Evolutionary conservation across 805 yeast genomes (phyloP).

Genomic region (Candida oleophila): DNA sequence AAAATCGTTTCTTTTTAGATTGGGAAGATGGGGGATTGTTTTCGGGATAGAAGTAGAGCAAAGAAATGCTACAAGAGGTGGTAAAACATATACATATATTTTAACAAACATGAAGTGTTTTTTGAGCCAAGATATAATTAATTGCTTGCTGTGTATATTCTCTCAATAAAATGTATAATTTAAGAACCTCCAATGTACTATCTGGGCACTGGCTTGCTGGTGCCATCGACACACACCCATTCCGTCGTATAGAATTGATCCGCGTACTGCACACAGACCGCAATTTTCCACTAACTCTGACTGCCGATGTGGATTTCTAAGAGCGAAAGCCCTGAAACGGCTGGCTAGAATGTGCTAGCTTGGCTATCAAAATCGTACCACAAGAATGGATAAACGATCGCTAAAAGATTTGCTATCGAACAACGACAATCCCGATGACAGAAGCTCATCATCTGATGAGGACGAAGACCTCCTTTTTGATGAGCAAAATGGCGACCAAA

Average conservation of each 20-base stretch:
- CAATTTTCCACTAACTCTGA: no score
- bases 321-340: no score
- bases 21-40: no score
- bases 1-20: no score
- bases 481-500: not conserved
- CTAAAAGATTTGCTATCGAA: conserved; percentile 3
- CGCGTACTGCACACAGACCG: not conserved
- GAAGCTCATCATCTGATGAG: not conserved
- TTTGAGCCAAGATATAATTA: not conserved
- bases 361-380: no score
- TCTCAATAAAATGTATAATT: not conserved
- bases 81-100: conserved; percentile 46
- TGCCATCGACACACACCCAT: no score
- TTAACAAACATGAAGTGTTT: conserved; percentile 15
- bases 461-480: conserved; percentile 3
- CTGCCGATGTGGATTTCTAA: no score
- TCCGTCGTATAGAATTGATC: not conserved
- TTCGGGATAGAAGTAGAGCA: no score
- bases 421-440: not conserved
- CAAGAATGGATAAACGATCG: conserved; percentile 1
- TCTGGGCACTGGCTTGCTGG: no score
- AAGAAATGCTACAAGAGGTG: no score
- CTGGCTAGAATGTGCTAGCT: no score
- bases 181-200: not conserved
- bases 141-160: not conserved